These are phyloP conservation scores for Protea cynaroides DNA, from an alignment of 164 flowering plant species.

Conservation along the genomic window DNA sequence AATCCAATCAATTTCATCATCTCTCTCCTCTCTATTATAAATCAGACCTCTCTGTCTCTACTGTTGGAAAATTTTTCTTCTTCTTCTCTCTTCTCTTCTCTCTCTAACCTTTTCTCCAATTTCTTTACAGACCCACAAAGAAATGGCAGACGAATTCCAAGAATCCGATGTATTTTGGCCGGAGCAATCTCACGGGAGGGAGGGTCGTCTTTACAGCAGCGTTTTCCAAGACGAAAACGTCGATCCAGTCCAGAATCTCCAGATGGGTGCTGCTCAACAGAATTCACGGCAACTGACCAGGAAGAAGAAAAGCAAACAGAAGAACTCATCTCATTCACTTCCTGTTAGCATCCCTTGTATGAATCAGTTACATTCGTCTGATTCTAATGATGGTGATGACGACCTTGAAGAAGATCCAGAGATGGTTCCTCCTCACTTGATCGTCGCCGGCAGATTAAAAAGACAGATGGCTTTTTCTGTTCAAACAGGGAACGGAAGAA, in stretches of 20 bases:
- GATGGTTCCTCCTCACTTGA: constrained; percentile 49
- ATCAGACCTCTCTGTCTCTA: too few relatives aligned
- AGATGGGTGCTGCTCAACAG: too few relatives aligned
- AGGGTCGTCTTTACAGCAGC: background rate
- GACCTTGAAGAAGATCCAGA: constrained; percentile 30
- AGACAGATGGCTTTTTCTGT: constrained; percentile 60
- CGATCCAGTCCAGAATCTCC: too few relatives aligned
- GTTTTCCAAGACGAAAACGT: too few relatives aligned
- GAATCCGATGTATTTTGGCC: too few relatives aligned
- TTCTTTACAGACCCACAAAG: too few relatives aligned
- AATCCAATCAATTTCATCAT: too few relatives aligned
- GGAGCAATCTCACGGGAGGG: background rate
- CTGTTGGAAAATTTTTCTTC: too few relatives aligned
- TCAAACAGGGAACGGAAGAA: constrained; percentile 51
- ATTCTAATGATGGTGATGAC: background rate
- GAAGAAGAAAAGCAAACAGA: background rate
- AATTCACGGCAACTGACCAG: too few relatives aligned
- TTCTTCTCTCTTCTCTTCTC: background rate
- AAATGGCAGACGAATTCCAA: too few relatives aligned
- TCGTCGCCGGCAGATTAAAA: constrained; percentile 7
- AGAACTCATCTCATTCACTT: background rate
- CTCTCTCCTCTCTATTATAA: too few relatives aligned
- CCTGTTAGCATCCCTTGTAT: background rate
- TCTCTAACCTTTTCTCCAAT: too few relatives aligned
- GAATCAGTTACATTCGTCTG: background rate